Evolutionary conservation across 805 yeast genomes (phyloP), one percentile per base, ranked within the genome.

Genomic region (Monosporozyma aquatica): DNA sequence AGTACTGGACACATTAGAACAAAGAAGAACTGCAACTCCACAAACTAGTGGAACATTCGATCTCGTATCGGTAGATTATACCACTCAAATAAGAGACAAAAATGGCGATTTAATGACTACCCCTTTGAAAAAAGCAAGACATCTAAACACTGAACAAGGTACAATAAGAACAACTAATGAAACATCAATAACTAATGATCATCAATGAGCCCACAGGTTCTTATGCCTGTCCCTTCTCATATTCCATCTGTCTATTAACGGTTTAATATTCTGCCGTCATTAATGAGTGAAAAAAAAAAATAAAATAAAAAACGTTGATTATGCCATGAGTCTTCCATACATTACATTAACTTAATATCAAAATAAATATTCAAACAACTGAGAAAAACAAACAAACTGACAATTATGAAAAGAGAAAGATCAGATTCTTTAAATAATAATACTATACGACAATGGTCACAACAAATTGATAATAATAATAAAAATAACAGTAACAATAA

Each of bases 41-140:
- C 40, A 42, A 8, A 43, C 43, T 8, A 23, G 26, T 11, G 46
- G 28, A 13, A 39, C 43, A 10, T 32, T 20, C 8, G 24, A 39
- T 5, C 10, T 39, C 11, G 46, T 43, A 9, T 43, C 46, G 7
- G 46, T 43, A 11, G 46, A 43, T 26, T 38, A 39, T 26, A 43
- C 34, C 18, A 22, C 35, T 32, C 23, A 32, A 32, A 32, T 32
- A 10, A 32, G 35, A 18, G 35, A 32, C 15, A 32, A 32, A 32
- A 23, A 32, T 18, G 35, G 35, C n/a, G n/a, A n/a, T 9, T 15
- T 14, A 4, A 4, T 32, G 11, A 32, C 35, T 6, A 32, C 35
- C 18, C 35, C 28, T 10, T 20, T 21, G 26, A 25, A 32, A 11
- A 8, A 27, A 25, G 30, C 32, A 6, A 4, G 7, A 9, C 20